Base-by-base conservation (phyloP, 2,329 filamentous ascomycete species). In the Penicillium sp. region DNA sequence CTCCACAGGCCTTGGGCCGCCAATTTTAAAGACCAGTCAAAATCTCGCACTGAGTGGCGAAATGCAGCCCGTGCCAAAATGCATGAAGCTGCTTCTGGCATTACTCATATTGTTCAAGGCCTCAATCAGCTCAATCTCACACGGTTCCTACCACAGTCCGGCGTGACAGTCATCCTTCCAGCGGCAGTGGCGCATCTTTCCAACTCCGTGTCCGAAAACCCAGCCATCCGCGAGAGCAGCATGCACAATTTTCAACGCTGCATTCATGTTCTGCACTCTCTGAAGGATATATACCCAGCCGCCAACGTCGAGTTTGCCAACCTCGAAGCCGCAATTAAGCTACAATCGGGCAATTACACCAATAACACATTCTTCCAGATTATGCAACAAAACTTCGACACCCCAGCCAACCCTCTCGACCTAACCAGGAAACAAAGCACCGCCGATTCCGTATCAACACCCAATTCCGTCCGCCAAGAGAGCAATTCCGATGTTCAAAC, bases 161-260 rank as follows among this genome's bases (percentile, higher is more conserved):
- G 90, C 29, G 90, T 95, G 15, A 95, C 91, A 0, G 89, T 93
- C 27, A 86, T 95, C 14, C 81, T 94, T 6, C 90, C 91, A 0
- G 91, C 91, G 22, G 92, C 94, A 76, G 93, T 95, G 59, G 92
- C 93, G 44, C 91, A 96, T 67, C 81, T 96, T 26, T 81, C 93
- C 7, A 90, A 95, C 69, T 90, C 94, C 79, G 93, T 91, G 74
- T 89, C 89, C 25, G 85, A 86, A 1, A 84, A 88, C 31, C 84
- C 85, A 12, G 82, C 86, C 42, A 86, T 87, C 2, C 85, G 89
- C 11, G 82, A 89, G 44, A 80, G 82, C 44, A 90, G 89, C 41
- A 82, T 90, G 31, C 82, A 85, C 54, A 89, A 90, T 22, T 94
- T 95, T 76, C 86, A 86, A 60, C 85, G 90, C 68, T 96, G 92